These are phyloP conservation scores for Mycena epipterygia DNA, from an alignment of 768 basidiomycete species.

Conservation along the genomic window DNA sequence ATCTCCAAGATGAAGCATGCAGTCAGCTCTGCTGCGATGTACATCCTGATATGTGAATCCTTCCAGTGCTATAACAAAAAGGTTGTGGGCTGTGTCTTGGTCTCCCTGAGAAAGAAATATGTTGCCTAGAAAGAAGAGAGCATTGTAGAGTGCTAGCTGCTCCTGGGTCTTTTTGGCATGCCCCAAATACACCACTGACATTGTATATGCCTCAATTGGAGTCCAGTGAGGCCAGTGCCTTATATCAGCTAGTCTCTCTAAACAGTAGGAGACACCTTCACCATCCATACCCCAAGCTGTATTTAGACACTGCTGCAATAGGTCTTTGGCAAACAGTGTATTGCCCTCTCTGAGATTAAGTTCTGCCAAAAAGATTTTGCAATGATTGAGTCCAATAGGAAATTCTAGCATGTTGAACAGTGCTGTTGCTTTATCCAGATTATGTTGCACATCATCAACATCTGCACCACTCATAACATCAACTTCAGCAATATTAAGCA, in stretches of 20 bases:
- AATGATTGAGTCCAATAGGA: background rate
- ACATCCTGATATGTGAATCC: background rate
- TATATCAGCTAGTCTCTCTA: background rate
- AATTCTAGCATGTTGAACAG: background rate
- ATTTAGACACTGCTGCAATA: background rate
- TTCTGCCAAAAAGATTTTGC: background rate
- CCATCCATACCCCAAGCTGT: background rate
- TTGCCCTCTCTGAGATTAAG: background rate
- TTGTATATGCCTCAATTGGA: background rate
- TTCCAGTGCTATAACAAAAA: background rate
- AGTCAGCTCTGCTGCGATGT: background rate
- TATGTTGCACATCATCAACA: background rate
- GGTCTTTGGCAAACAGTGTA: background rate
- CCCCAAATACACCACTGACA: background rate
- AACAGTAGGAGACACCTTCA: background rate
- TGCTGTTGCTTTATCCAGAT: background rate
- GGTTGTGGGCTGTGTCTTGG: background rate
- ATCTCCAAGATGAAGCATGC: background rate
- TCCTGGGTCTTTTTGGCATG: background rate
- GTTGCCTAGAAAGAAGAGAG: background rate
- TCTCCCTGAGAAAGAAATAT: background rate
- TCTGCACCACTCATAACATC: background rate
- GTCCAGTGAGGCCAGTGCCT: background rate
- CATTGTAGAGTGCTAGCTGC: background rate
- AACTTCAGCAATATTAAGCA: background rate